Evolutionary conservation across 805 yeast species (phyloP).

Genomic region (Yarrowia keelungensis): DNA sequence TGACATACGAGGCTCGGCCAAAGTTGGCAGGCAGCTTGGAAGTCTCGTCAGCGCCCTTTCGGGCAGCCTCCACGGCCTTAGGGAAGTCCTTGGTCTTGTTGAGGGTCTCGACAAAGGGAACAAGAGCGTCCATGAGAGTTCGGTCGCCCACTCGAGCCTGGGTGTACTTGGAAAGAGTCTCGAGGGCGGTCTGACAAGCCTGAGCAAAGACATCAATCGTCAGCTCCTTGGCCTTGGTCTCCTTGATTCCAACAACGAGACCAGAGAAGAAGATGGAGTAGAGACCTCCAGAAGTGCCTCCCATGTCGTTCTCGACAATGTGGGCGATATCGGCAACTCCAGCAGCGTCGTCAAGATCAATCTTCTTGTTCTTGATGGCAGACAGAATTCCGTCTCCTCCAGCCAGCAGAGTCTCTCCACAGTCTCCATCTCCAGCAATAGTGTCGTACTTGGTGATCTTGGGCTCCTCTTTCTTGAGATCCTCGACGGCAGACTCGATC

Average conservation of each 20-base stretch:
- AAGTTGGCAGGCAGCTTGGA: conserved; percentile 79
- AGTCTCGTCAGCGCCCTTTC: conserved; percentile 76
- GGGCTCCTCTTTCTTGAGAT: conserved; percentile 72
- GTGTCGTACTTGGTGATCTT: conserved; percentile 85
- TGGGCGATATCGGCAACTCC: conserved; percentile 78
- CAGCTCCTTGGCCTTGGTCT: conserved; percentile 43
- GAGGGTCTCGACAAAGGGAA: conserved; percentile 79
- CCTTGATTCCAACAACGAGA: conserved; percentile 61
- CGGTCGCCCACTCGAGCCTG: conserved; percentile 89
- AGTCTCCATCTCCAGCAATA: conserved; percentile 95
- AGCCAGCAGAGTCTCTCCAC: conserved; percentile 86
- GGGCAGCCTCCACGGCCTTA: conserved; percentile 72
- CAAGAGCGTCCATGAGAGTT: conserved; percentile 86
- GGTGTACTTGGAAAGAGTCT: conserved; percentile 82
- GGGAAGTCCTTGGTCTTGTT: conserved; percentile 58
- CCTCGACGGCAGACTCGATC: conserved; percentile 32
- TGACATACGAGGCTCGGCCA: conserved; percentile 92
- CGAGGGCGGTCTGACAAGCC: conserved; percentile 61
- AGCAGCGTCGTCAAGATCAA: conserved; percentile 49
- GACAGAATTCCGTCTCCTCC: conserved; percentile 78
- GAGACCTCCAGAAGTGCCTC: conserved; percentile 95
- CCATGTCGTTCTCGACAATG: conserved; percentile 88
- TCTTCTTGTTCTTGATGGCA: conserved; percentile 55
- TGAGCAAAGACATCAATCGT: conserved; percentile 45
- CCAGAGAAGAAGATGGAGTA: conserved; percentile 87